These are phyloP conservation scores for Ramularia endophylla DNA, from an alignment of 2,329 filamentous ascomycete species.

Conservation along the genomic window DNA sequence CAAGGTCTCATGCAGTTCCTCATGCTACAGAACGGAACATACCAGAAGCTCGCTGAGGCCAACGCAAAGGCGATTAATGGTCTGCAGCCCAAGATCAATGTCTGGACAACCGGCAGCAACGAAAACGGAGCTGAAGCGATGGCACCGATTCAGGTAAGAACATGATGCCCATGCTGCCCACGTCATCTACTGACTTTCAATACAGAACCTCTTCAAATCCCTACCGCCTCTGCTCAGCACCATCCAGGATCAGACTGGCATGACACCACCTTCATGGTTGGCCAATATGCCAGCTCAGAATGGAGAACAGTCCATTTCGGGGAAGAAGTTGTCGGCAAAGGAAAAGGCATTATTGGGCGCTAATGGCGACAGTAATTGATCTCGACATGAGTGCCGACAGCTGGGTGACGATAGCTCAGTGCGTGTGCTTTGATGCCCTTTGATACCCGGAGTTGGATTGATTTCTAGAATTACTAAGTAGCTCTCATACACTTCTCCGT, in stretches of 20 bases:
- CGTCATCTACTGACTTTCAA: slow-evolving; percentile 44
- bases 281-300: slow-evolving; percentile 44
- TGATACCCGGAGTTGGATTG: too few relatives aligned
- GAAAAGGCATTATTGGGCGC: too few relatives aligned
- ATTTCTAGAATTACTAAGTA: too few relatives aligned
- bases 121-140: slow-evolving; percentile 50
- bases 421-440: too few relatives aligned
- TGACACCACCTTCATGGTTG: slow-evolving; percentile 68
- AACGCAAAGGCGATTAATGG: slow-evolving; percentile 72
- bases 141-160: slow-evolving; percentile 30
- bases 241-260: slow-evolving; percentile 84
- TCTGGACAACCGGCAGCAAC: slow-evolving; percentile 67
- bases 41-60: slow-evolving; percentile 68
- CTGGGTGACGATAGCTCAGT: too few relatives aligned
- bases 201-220: slow-evolving; percentile 74
- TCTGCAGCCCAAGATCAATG: slow-evolving; percentile 80
- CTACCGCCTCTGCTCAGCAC: slow-evolving; percentile 76
- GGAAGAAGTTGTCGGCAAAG: too few relatives aligned
- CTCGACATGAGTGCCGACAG: too few relatives aligned
- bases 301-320: slow-evolving; percentile 7
- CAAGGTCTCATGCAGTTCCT: slow-evolving; percentile 74
- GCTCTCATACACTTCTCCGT: too few relatives aligned
- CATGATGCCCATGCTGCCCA: too few relatives aligned
- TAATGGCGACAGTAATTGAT: too few relatives aligned
- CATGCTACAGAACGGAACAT: slow-evolving; percentile 80